These are phyloP conservation scores for Xylaria grammica DNA, from an alignment of 495 filamentous ascomycete species.

Conservation along the genomic window DNA sequence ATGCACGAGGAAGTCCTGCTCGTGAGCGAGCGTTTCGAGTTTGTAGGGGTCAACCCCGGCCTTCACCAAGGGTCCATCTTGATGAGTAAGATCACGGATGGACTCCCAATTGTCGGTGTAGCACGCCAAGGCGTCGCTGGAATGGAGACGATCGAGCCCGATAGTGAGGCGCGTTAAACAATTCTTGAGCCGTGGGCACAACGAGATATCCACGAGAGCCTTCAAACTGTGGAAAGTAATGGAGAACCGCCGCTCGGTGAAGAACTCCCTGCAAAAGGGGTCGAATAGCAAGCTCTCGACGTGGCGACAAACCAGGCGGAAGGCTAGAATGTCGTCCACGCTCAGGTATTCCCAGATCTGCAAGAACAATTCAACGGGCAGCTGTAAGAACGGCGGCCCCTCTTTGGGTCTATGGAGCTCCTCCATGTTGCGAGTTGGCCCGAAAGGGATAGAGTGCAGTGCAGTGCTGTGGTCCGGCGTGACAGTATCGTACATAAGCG, in stretches of 20 bases:
- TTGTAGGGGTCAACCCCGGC: constrained; percentile 23
- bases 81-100: neutral
- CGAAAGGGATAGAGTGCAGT: constrained; percentile 23
- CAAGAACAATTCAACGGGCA: neutral
- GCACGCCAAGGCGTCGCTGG: constrained; percentile 24
- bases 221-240: constrained; percentile 38
- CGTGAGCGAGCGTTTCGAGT: constrained; percentile 28
- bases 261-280: constrained; percentile 48
- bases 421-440: constrained; percentile 19
- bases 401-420: neutral
- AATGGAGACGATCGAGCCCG: constrained; percentile 33
- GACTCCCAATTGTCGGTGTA: constrained; percentile 3
- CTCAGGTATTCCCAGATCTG: constrained; percentile 5
- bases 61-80: constrained; percentile 18
- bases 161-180: constrained; percentile 34
- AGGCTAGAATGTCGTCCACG: constrained; percentile 30
- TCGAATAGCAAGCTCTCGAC: constrained; percentile 44
- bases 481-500: neutral
- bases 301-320: constrained; percentile 44
- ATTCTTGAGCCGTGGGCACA: constrained; percentile 35
- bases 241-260: constrained; percentile 51
- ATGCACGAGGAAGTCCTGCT: constrained; percentile 33
- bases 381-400: neutral
- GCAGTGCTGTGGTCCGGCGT: neutral
- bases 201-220: constrained; percentile 33